Conservation (phyloP, 2,329 filamentous ascomycete species). For the Stromatinia cepivora region DNA sequence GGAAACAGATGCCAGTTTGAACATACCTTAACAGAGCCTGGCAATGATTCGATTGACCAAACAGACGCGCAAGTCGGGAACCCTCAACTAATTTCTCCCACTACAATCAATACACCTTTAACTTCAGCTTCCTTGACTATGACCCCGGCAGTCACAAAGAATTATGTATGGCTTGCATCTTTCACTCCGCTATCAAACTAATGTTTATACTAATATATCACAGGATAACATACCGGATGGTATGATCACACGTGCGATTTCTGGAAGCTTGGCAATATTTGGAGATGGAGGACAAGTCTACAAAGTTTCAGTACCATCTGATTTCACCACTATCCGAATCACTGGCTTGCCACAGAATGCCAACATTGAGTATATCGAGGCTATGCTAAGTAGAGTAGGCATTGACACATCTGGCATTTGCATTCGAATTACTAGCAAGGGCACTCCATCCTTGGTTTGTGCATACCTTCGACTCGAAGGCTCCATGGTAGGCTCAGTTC, state of each 20-base stretch:
- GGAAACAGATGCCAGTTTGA: neutral
- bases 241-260: slow-evolving; percentile 29
- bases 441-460: neutral
- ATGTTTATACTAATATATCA: neutral
- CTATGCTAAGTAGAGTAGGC: slow-evolving; percentile 27
- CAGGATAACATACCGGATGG: neutral
- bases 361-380: slow-evolving; percentile 24
- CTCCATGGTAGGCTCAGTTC: neutral
- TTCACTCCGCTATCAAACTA: neutral
- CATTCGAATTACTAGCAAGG: slow-evolving; percentile 23
- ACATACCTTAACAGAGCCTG: neutral
- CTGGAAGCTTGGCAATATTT: slow-evolving; percentile 31
- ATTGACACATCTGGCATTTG: slow-evolving; percentile 25
- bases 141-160: neutral
- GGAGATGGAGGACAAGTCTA: slow-evolving; percentile 31
- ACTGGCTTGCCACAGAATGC: slow-evolving; percentile 28
- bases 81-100: neutral
- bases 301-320: slow-evolving; percentile 34
- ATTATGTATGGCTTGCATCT: neutral
- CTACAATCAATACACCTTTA: neutral
- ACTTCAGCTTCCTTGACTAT: too few species aligned
- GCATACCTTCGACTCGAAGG: neutral
- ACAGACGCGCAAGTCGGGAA: neutral
- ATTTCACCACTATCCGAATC: slow-evolving; percentile 35
- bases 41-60: neutral